Evolutionary conservation across 352 stramenopile species (phyloP).

Genomic region (Pythium pyrilobum): DNA sequence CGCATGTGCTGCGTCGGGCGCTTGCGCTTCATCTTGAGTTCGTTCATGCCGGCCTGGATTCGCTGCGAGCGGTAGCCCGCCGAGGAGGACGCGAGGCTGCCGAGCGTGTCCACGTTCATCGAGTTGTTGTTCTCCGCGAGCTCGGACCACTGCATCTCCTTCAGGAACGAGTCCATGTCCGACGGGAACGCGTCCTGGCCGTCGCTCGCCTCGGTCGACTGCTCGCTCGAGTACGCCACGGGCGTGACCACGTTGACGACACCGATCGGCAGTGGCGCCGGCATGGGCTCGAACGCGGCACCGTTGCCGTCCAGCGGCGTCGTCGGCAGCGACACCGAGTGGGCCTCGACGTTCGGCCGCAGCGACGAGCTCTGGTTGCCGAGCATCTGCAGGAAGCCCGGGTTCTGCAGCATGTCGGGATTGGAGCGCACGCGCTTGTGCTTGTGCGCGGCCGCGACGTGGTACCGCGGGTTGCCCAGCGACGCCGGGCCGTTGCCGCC

Average conservation of each 20-base stretch:
- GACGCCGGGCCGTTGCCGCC: background rate
- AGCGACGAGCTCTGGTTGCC: slow-evolving; percentile 7
- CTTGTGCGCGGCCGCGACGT: slow-evolving; percentile 20
- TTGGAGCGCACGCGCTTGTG: slow-evolving; percentile 31
- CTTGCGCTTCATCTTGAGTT: slow-evolving; percentile 81
- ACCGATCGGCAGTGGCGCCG: slow-evolving; percentile 21
- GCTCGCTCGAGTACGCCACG: slow-evolving; percentile 7
- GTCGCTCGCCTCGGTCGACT: background rate
- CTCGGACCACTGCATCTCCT: slow-evolving; percentile 27
- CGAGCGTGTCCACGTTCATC: slow-evolving; percentile 19
- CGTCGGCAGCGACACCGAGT: slow-evolving; percentile 12
- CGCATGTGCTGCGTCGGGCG: slow-evolving; percentile 49
- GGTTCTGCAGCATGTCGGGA: slow-evolving; percentile 24
- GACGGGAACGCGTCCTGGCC: slow-evolving; percentile 16
- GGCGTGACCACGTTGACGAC: slow-evolving; percentile 22
- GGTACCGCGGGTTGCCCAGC: slow-evolving; percentile 10
- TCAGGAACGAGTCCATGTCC: slow-evolving; percentile 24
- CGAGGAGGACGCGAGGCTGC: slow-evolving; percentile 6
- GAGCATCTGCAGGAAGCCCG: slow-evolving; percentile 21
- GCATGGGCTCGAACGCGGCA: slow-evolving; percentile 8
- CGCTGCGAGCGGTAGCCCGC: slow-evolving; percentile 55
- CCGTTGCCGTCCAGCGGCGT: slow-evolving; percentile 13
- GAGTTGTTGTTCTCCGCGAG: slow-evolving; percentile 19
- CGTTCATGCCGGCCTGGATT: slow-evolving; percentile 59
- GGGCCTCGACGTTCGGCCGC: slow-evolving; percentile 13